Percentiles rank a stretch among this genome's conserved stretches.
Evolutionary conservation across 1,284 basidiomycete genomes (phyloP).

Genomic region (Rhodotorula sp.): DNA sequence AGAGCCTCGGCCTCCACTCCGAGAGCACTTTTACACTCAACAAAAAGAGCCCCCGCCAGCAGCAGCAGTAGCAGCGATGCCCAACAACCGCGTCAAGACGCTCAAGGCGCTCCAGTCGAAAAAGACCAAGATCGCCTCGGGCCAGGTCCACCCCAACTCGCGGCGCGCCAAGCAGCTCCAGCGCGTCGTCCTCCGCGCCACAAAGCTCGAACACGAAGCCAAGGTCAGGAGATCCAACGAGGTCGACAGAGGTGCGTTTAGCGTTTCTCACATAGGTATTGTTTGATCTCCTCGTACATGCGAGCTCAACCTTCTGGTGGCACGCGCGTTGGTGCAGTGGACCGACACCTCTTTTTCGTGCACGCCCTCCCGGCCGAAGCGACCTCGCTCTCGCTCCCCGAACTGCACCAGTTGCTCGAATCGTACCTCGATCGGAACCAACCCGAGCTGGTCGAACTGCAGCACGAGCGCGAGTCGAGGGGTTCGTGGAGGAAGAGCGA

Average conservation of each 20-base stretch:
- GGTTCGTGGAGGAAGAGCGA: constrained; percentile 38
- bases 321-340: constrained; percentile 15
- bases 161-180: constrained; percentile 41
- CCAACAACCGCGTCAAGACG: constrained; percentile 40
- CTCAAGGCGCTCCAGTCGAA: constrained; percentile 35
- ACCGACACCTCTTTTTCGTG: constrained; percentile 38
- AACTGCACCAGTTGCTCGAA: constrained; percentile 32
- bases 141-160: constrained; percentile 41
- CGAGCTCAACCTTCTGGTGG: neutral
- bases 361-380: constrained; percentile 32
- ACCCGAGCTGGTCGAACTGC: constrained; percentile 26
- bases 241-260: constrained; percentile 17
- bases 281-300: neutral
- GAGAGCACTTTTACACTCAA: too few species aligned
- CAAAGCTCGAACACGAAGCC: constrained; percentile 34
- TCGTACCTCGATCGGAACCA: constrained; percentile 40
- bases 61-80: constrained; percentile 11
- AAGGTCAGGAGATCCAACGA: constrained; percentile 29
- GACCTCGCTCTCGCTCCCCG: constrained; percentile 30
- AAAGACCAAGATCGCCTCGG: constrained; percentile 22
- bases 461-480: constrained; percentile 21
- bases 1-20: too few species aligned
- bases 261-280: neutral
- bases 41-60: too few species aligned
- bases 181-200: constrained; percentile 35